phyloP scores from a whole-genome alignment of 2,329 filamentous ascomycete species.

The Sclerotinia glacialis region DNA sequence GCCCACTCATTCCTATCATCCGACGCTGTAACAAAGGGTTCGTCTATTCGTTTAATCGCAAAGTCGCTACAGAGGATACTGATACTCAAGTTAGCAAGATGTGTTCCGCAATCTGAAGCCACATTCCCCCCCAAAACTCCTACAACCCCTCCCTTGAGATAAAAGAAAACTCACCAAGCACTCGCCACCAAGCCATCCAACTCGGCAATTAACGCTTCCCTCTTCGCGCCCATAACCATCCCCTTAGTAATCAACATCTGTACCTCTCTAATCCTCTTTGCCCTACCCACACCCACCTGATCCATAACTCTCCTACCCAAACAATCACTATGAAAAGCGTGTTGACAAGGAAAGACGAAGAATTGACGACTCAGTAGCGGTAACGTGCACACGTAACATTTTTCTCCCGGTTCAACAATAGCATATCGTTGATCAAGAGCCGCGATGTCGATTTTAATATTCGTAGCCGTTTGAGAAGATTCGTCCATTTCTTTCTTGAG shows the following conservation, averaged over 20 bases:
- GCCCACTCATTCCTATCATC: conserved; percentile 83
- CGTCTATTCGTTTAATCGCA: conserved; percentile 90
- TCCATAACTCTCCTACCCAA: conserved; percentile 82
- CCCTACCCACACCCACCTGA: conserved; percentile 71
- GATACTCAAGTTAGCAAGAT: conserved; percentile 22
- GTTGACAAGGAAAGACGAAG: conserved; percentile 98
- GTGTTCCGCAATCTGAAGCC: no score
- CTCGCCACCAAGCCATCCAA: conserved; percentile 88
- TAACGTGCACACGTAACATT: conserved; percentile 83
- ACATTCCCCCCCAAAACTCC: no score
- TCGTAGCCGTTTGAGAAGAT: conserved; percentile 78
- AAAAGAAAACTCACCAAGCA: conserved; percentile 64
- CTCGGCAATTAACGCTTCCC: conserved; percentile 82
- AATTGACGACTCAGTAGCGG: conserved; percentile 89
- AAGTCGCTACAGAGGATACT: conserved; percentile 93
- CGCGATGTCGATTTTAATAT: conserved; percentile 87
- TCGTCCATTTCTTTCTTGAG: conserved; percentile 96
- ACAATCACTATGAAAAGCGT: conserved; percentile 96
- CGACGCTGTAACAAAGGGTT: conserved; percentile 75
- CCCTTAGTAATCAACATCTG: conserved; percentile 81
- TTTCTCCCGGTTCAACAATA: conserved; percentile 93
- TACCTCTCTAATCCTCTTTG: conserved; percentile 77
- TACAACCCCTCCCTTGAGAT: neutral
- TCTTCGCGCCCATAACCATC: conserved; percentile 63
- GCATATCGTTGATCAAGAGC: conserved; percentile 86